Base-by-base conservation (phyloP, 73 alveolate species). In the Strombidium stylifer region DNA sequence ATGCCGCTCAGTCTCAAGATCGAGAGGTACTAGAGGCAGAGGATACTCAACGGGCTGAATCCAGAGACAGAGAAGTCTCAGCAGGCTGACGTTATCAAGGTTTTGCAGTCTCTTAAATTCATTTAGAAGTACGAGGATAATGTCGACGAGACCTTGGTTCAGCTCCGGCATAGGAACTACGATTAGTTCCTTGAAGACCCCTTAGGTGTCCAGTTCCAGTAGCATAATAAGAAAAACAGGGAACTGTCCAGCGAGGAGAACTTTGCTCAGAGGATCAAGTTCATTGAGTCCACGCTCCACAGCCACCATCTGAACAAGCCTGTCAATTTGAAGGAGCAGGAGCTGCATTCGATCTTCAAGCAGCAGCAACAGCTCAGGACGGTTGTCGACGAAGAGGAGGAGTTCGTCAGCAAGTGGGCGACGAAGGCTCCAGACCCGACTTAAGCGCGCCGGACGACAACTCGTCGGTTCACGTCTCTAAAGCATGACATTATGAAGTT, bases 61-160 rank as follows among this genome's bases (percentile, higher is more conserved):
- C 42, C 42, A 6, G n/a, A 32, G 42, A 32, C n/a, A 6, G 42
- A 32, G 4, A 32, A n/a, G 7, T 67, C 31, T 41, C 47, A 67
- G 44, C 68, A 76, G 39, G 88, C 82, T 0, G 37, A 69, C 25
- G 73, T 56, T 3, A 76, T 76, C 45, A 40, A 65, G 1, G 51
- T 40, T 27, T 73, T 82, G 1, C 64, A 65, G 15, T 65, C 64
- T n/a, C n/a, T n/a, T n/a, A n/a, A n/a, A n/a, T n/a, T n/a, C n/a
- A n/a, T n/a, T n/a, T n/a, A 16, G 25, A 49, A 20, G 42, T 60
- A 52, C 14, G 67, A 52, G n/a, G n/a, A n/a, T n/a, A n/a, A n/a
- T n/a, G n/a, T n/a, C n/a, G n/a, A n/a, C n/a, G n/a, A n/a, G n/a
- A n/a, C n/a, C n/a, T n/a, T 6, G 8, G 10, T 11, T 44, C 10